A percentile compares a stretch with the other conserved stretches of the same genome.
Conservation (phyloP, 2,329 filamentous ascomycete genomes). For the Gnomoniopsis sp. region DNA sequence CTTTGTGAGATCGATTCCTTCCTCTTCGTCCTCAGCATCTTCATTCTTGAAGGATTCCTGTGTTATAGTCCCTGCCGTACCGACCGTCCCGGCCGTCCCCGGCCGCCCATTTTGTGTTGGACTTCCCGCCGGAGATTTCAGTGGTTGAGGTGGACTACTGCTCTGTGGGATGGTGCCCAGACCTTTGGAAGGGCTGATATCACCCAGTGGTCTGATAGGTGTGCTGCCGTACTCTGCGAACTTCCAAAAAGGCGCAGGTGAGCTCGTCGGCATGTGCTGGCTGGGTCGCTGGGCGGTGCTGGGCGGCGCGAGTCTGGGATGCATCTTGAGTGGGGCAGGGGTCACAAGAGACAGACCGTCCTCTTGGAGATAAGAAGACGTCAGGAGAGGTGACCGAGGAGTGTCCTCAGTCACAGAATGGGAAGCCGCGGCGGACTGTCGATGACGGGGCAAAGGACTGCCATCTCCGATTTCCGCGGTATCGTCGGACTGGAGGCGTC, state of each 20-base stretch:
- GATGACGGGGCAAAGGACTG: constrained; percentile 58
- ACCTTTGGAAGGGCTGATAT: constrained; percentile 57
- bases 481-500: constrained; percentile 37
- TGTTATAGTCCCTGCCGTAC: constrained; percentile 17
- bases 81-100: background rate
- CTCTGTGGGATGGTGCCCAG: constrained; percentile 42
- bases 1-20: constrained; percentile 58
- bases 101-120: constrained; percentile 37
- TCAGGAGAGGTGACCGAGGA: constrained; percentile 58
- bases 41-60: constrained; percentile 21
- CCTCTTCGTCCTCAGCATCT: constrained; percentile 45
- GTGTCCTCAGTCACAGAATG: constrained; percentile 46
- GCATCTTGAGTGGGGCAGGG: constrained; percentile 68
- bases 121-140: constrained; percentile 51
- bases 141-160: constrained; percentile 54
- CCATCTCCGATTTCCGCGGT: constrained; percentile 48
- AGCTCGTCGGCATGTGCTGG: constrained; percentile 82
- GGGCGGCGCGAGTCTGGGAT: constrained; percentile 72
- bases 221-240: constrained; percentile 76
- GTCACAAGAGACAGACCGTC: constrained; percentile 63
- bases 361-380: constrained; percentile 60
- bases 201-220: constrained; percentile 52
- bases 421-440: constrained; percentile 43
- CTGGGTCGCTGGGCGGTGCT: constrained; percentile 79
- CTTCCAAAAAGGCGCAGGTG: constrained; percentile 85